Evolutionary conservation across 2,329 filamentous ascomycete species (phyloP).

Genomic region (Neonectria faginata): DNA sequence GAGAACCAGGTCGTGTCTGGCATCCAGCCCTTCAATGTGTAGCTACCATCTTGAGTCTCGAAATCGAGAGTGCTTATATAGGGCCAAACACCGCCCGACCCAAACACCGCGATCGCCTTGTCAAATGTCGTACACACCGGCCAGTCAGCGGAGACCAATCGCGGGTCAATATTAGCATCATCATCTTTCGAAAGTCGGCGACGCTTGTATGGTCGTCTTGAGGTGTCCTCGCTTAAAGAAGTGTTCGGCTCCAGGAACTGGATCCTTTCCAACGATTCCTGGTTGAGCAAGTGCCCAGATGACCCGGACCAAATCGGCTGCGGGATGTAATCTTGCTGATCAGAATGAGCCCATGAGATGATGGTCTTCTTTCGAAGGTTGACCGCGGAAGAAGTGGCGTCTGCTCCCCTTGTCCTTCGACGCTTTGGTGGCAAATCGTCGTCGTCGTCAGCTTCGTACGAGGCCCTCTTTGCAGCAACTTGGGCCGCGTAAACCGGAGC

Average conservation of each 20-base stretch:
- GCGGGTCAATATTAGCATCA: slow-evolving; percentile 24
- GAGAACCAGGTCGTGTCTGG: slow-evolving; percentile 53
- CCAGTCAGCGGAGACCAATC: slow-evolving; percentile 6
- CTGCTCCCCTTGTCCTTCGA: slow-evolving; percentile 33
- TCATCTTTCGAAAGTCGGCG: slow-evolving; percentile 17
- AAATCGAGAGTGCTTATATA: slow-evolving; percentile 49
- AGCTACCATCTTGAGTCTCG: slow-evolving; percentile 52
- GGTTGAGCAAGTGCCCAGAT: slow-evolving; percentile 28
- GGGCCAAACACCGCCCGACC: slow-evolving; percentile 49
- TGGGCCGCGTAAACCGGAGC: slow-evolving; percentile 64
- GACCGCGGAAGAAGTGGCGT: slow-evolving; percentile 9
- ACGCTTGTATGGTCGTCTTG: slow-evolving; percentile 16
- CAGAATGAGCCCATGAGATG: slow-evolving; percentile 26
- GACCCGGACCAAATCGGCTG: slow-evolving; percentile 35
- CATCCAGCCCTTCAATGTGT: slow-evolving; percentile 58
- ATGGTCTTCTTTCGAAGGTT: slow-evolving; percentile 24
- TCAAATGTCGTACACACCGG: slow-evolving; percentile 33
- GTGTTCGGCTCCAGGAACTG: slow-evolving; percentile 59
- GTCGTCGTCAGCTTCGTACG: slow-evolving; percentile 40
- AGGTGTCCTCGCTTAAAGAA: slow-evolving; percentile 49
- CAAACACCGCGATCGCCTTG: slow-evolving; percentile 40
- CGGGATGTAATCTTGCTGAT: slow-evolving; percentile 29
- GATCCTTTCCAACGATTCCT: slow-evolving; percentile 40
- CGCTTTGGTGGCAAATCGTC: slow-evolving; percentile 39
- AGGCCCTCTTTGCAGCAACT: slow-evolving; percentile 49